Conservation (phyloP, 495 filamentous ascomycete genomes). For the Neurospora sp. region DNA sequence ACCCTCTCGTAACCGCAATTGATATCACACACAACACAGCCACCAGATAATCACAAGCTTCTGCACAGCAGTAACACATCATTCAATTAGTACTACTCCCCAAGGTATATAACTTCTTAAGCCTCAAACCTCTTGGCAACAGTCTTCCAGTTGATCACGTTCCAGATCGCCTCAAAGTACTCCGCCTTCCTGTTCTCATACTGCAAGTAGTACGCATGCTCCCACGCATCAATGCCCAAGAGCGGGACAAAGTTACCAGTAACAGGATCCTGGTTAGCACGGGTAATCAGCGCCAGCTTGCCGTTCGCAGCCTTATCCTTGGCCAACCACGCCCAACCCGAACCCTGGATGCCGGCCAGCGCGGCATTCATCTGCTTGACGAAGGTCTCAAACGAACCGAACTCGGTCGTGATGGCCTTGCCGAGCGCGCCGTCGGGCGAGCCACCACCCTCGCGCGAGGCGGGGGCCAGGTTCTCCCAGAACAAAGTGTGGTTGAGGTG, state of each 20-base stretch:
- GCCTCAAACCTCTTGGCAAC: constrained; percentile 70
- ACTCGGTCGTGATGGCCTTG: constrained; percentile 66
- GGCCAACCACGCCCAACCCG: constrained; percentile 93
- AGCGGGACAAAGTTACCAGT: constrained; percentile 66
- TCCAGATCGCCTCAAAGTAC: constrained; percentile 95
- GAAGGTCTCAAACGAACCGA: constrained; percentile 64
- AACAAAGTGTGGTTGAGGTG: constrained; percentile 93
- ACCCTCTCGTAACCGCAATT: background rate
- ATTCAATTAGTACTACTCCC: background rate
- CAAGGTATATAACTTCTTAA: constrained; percentile 9
- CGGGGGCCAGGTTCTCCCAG: constrained; percentile 95
- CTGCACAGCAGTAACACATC: background rate
- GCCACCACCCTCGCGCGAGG: constrained; percentile 58
- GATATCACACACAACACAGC: background rate
- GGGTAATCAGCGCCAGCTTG: constrained; percentile 65
- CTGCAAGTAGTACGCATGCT: constrained; percentile 63
- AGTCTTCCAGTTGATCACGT: constrained; percentile 91
- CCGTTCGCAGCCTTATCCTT: constrained; percentile 74
- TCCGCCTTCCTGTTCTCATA: constrained; percentile 99
- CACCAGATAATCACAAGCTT: background rate
- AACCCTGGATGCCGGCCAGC: constrained; percentile 83
- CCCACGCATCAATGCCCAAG: constrained; percentile 86
- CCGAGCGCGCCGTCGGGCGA: constrained; percentile 50
- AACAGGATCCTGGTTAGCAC: constrained; percentile 77
- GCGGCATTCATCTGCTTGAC: constrained; percentile 78